Base-by-base conservation (phyloP, 2,329 filamentous ascomycete species). In the Botryosphaeria dothidea region DNA sequence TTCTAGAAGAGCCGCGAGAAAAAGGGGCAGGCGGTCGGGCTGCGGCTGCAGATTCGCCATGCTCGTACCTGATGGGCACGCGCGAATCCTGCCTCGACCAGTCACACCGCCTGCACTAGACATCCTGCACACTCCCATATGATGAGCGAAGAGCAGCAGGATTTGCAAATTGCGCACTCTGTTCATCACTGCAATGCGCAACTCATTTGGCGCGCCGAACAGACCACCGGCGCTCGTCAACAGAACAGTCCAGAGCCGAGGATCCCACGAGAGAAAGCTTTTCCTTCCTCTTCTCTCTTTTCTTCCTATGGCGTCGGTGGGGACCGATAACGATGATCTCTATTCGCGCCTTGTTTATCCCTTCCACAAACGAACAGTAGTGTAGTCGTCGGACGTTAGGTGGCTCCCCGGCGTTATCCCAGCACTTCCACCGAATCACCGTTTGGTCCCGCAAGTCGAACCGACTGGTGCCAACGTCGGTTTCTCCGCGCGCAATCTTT, bases 121-220 rank as follows among this genome's bases (percentile, higher is more conserved):
- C 31, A 19, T 56, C 51, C 48, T 31, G 31, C 31, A 54, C 27
- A 31, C 7, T 34, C 48, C 27, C 27, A 34, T 21, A 36, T 54
- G 51, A 54, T 54, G 31, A 17, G 51, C 51, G 29, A 6, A n/a
- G 46, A 49, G n/a, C n/a, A n/a, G n/a, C n/a, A n/a, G n/a, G 52
- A 57, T 57, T 41, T 57, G 52, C 52, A 57, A 29, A 57, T 57
- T 57, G 52, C 52, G 52, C 38, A 41, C 38, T 41, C 38, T 41
- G n/a, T 8, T 19, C 38, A 41, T 41, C 38, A n/a, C 5, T 13
- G 17, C 38, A 41, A 15, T 15, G 38, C 46, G 46, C 46, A 31
- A 13, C 23, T 51, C 46, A 41, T 60, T 43, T 36, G 17, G n/a
- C n/a, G n/a, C 31, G 7, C 6, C 25, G 25, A 34, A 60, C 56